Evolutionary conservation across 2,329 filamentous ascomycete genomes (phyloP), one percentile per base, ranked within the genome.

Genomic region (Byssochlamys sp.): DNA sequence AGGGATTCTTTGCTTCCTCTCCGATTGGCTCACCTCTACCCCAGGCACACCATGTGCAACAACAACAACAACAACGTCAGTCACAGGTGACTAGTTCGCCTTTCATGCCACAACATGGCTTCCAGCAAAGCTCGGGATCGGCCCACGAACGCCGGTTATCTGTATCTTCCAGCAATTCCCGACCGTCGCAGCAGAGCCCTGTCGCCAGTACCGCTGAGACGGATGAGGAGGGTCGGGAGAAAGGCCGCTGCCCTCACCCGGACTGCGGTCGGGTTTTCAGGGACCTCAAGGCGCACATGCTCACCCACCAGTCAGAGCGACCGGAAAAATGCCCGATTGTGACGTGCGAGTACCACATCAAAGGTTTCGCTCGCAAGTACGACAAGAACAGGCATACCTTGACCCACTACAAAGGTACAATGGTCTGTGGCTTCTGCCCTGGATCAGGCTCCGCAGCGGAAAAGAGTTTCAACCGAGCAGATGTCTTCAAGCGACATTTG

Each of bases 371-470:
- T 10, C 83, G 91, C 66, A 96, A 96, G 75, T 96, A 96, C 71
- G 91, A 96, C 79, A 95, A 95, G 81, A 96, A 96, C 76, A 81
- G 91, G 51, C 91, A 96, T 73, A 95, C 91, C 4, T 75, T 96
- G 61, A 96, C 91, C 4, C 91, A 96, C 73, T 96, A 96, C 82
- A 96, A 96, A 77, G 91, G 91, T 48, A 96, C 89, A 53, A 96
- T 96, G 91, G 90, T 96, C 26, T 96, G 91, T 70, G 91, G 90
- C 29, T 96, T 96, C 77, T 96, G 91, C 67, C 90, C 91, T 1
- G 90, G 90, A 33, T 90, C 89, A 28, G 91, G 91, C 3, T 92
- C 90, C 3, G 84, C 90, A 6, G 88, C 88, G 1, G 91, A 96
- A 75, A 96, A 96, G 82, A 92, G 89, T 62, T 96, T 96, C 72